phyloP scores from a whole-genome alignment of 129 eudicot genomes.

The Lactuca sativa region DNA sequence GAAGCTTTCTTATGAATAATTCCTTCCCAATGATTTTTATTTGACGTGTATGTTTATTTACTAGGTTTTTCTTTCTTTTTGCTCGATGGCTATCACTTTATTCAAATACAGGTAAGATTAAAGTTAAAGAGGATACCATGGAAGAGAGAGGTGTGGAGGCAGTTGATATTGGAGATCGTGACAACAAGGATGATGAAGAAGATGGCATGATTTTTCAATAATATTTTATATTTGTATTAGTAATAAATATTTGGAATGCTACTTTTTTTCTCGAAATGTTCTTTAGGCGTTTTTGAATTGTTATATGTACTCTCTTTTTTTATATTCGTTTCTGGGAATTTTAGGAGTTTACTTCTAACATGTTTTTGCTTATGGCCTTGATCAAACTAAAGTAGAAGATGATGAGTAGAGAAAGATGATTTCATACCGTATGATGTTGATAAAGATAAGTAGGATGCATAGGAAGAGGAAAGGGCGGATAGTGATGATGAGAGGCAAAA shows the following conservation, averaged over 20 bases:
- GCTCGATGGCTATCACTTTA: background rate
- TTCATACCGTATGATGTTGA: conserved; percentile 64
- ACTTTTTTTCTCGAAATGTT: too few species aligned
- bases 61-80: background rate
- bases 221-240: background rate
- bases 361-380: conserved; percentile 8
- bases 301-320: background rate
- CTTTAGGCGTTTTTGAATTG: background rate
- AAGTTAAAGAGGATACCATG: conserved; percentile 43
- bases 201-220: conserved; percentile 7
- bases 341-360: background rate
- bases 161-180: conserved; percentile 31
- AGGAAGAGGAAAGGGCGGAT: conserved; percentile 33
- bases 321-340: background rate
- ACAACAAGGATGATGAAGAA: conserved; percentile 50
- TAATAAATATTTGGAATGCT: too few species aligned
- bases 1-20: too few species aligned
- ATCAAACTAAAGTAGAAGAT: conserved; percentile 49
- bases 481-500: conserved; percentile 52
- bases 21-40: background rate
- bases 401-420: conserved; percentile 73
- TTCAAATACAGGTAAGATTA: conserved; percentile 36
- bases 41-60: background rate
- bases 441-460: conserved; percentile 51
- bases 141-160: conserved; percentile 32